phyloP scores from a whole-genome alignment of 371 early-diverging fungal species.

The Cokeromyces recurvatus region DNA sequence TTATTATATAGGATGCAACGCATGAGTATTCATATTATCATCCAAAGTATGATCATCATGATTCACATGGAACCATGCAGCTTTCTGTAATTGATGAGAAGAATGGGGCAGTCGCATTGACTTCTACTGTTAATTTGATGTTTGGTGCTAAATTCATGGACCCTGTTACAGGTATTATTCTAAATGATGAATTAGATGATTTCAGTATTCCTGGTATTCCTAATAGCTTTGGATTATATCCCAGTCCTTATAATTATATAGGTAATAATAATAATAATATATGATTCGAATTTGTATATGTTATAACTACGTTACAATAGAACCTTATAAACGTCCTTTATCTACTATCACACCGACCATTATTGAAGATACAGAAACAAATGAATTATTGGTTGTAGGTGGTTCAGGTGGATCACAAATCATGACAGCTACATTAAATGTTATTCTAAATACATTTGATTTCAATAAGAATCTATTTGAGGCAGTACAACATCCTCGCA shows the following conservation, averaged over 20 bases:
- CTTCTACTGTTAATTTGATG: conserved; percentile 93
- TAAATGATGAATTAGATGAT: conserved; percentile 99
- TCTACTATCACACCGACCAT: conserved; percentile 90
- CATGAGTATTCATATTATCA: conserved; percentile 64
- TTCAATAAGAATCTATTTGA: conserved; percentile 61
- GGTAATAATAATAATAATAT: conserved; percentile 21
- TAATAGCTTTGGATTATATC: conserved; percentile 82
- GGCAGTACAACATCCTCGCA: conserved; percentile 76
- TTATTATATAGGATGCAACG: conserved; percentile 22
- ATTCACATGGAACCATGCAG: conserved; percentile 97
- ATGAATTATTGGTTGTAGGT: conserved; percentile 77
- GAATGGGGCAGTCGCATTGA: conserved; percentile 81
- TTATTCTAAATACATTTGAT: conserved; percentile 74
- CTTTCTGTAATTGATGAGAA: conserved; percentile 85
- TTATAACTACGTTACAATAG: too few relatives aligned
- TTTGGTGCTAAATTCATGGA: conserved; percentile 97
- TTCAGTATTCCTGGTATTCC: conserved; percentile 87
- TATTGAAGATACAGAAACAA: conserved; percentile 62
- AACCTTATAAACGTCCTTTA: conserved; percentile 88
- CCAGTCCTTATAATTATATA: conserved; percentile 81
- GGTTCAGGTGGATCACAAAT: conserved; percentile 96
- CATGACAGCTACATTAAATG: conserved; percentile 77
- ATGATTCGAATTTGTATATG: too few relatives aligned
- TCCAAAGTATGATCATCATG: conserved; percentile 68
- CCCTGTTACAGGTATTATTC: conserved; percentile 90